Conservation (phyloP, 805 yeast species). For the Candida odintsovae region DNA sequence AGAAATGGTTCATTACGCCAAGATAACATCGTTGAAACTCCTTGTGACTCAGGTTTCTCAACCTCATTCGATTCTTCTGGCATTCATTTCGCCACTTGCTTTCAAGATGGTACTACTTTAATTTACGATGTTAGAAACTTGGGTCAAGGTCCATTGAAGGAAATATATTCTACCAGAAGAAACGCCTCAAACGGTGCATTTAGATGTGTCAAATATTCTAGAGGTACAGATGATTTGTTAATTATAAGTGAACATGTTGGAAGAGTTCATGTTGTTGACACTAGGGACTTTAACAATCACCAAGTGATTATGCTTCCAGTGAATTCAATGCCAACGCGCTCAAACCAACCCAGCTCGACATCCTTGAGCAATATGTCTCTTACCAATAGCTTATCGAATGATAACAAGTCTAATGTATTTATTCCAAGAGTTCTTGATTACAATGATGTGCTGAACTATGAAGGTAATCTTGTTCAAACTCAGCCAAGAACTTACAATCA, state of each 20-base stretch:
- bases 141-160: constrained; percentile 41
- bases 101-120: constrained; percentile 79
- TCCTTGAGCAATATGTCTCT: constrained; percentile 3
- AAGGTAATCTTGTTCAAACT: constrained; percentile 7
- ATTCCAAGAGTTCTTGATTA: constrained; percentile 21
- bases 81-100: constrained; percentile 65
- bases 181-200: constrained; percentile 57
- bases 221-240: constrained; percentile 68
- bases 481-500: background rate
- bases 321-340: constrained; percentile 6
- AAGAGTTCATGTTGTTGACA: constrained; percentile 77
- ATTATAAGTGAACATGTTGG: constrained; percentile 82
- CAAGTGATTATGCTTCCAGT: constrained; percentile 69
- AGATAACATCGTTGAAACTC: constrained; percentile 42
- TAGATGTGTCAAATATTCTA: constrained; percentile 55
- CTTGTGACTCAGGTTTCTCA: constrained; percentile 78
- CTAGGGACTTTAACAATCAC: constrained; percentile 66
- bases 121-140: constrained; percentile 72
- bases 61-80: constrained; percentile 77
- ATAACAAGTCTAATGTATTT: constrained; percentile 1
- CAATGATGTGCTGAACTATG: constrained; percentile 19
- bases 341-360: constrained; percentile 1
- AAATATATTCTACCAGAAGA: constrained; percentile 55
- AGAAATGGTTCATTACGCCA: constrained; percentile 22
- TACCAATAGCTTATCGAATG: background rate